Evolutionary conservation across 2,329 filamentous ascomycete genomes (phyloP).

Genomic region (Aspergillus carbonarius): DNA sequence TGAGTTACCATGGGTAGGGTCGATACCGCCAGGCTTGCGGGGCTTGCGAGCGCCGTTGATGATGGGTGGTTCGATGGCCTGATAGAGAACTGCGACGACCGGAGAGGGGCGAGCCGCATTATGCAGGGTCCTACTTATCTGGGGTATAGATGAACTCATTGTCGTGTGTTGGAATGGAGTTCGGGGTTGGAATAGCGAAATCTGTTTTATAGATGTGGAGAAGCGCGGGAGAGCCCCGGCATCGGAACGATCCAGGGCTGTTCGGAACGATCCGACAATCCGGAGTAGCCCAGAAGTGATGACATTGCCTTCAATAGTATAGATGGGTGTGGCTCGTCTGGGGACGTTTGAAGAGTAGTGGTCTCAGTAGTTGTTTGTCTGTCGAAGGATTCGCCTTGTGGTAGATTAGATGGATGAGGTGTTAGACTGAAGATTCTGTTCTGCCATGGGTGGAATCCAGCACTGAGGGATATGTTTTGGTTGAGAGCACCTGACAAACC

Average conservation of each 20-base stretch:
- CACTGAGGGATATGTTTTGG: too few relatives aligned
- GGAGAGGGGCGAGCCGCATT: neutral
- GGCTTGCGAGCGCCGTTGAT: conserved; percentile 52
- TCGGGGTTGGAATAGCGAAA: neutral
- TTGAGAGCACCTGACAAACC: too few relatives aligned
- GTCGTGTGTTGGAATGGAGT: neutral
- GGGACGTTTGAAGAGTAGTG: too few relatives aligned
- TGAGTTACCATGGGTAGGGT: neutral
- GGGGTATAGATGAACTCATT: neutral
- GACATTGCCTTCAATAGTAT: too few relatives aligned
- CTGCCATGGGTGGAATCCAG: too few relatives aligned
- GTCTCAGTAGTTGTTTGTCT: too few relatives aligned
- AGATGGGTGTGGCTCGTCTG: too few relatives aligned
- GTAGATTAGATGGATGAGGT: too few relatives aligned
- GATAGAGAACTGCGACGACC: conserved; percentile 48
- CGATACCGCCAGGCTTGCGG: conserved; percentile 49
- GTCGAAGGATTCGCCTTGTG: too few relatives aligned
- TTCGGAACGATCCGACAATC: neutral
- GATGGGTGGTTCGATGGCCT: conserved; percentile 48
- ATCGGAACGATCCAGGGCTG: neutral
- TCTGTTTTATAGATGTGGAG: neutral
- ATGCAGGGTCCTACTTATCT: neutral
- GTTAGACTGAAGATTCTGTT: too few relatives aligned
- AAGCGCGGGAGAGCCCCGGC: neutral
- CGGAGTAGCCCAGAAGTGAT: neutral